These are phyloP conservation scores for Boeremia lycopersici DNA, from an alignment of 2,329 filamentous ascomycete species.

Conservation along the genomic window DNA sequence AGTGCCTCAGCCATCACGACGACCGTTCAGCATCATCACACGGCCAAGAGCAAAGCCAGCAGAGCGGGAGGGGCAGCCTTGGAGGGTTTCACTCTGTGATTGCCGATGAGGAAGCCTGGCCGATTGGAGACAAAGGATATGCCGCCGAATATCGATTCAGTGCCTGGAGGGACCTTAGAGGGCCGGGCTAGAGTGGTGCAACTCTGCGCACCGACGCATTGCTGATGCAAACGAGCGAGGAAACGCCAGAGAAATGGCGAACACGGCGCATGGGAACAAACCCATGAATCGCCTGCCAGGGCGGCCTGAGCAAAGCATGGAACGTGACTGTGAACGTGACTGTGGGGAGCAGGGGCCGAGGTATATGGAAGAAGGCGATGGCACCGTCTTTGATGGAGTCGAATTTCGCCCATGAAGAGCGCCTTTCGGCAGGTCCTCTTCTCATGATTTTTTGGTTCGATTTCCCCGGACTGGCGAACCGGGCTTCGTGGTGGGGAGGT, in stretches of 20 bases:
- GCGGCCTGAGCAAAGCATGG: neutral
- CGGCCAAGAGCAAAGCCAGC: neutral
- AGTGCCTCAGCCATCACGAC: conserved; percentile 3
- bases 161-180: conserved; percentile 2
- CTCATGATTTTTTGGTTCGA: neutral
- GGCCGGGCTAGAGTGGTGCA: conserved; percentile 19
- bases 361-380: neutral
- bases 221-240: conserved; percentile 22
- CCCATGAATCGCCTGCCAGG: neutral
- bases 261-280: conserved; percentile 7
- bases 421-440: too few relatives aligned
- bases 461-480: neutral
- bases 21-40: neutral
- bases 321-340: neutral
- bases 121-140: conserved; percentile 5
- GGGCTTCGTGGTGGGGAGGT: neutral
- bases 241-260: conserved; percentile 1
- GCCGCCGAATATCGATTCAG: conserved; percentile 7
- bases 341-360: neutral
- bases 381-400: neutral
- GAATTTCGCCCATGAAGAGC: neutral
- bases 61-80: neutral
- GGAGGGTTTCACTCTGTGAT: neutral
- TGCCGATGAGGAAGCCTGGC: conserved; percentile 1
- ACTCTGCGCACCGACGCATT: conserved; percentile 25